Evolutionary conservation across 2,329 filamentous ascomycete genomes (phyloP).

Genomic region (Bertia moriformis): DNA sequence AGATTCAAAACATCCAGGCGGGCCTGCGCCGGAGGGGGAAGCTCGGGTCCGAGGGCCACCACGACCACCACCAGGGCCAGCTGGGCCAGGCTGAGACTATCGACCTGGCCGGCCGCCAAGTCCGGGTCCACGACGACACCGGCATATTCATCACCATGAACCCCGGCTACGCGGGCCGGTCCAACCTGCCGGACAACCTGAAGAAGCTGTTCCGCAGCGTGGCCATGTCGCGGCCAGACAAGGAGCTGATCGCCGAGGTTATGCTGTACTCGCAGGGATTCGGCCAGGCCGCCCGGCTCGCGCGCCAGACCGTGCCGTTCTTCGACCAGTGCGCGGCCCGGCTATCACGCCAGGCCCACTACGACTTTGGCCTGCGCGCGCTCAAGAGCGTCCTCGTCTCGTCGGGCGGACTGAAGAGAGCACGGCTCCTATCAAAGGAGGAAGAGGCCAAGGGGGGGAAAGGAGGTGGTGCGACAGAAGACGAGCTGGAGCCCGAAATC

Average conservation of each 20-base stretch:
- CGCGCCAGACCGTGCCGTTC: constrained; percentile 92
- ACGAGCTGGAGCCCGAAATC: constrained; percentile 84
- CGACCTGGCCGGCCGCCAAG: constrained; percentile 79
- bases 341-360: constrained; percentile 91
- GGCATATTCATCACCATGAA: constrained; percentile 99
- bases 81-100: constrained; percentile 78
- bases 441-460: too few relatives aligned
- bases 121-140: constrained; percentile 80
- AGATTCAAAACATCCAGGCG: constrained; percentile 97
- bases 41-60: too few relatives aligned
- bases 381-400: constrained; percentile 96
- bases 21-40: too few relatives aligned
- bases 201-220: constrained; percentile 99
- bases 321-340: constrained; percentile 75
- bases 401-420: constrained; percentile 86
- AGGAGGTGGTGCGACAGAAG: constrained; percentile 22
- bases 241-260: constrained; percentile 96
- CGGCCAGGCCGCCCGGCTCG: constrained; percentile 83
- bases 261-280: constrained; percentile 99
- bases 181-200: constrained; percentile 92
- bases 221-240: constrained; percentile 98
- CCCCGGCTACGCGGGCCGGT: constrained; percentile 92
- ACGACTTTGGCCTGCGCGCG: constrained; percentile 93
- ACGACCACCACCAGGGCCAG: too few relatives aligned
- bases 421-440: constrained; percentile 47